Conservation (phyloP, 2,329 filamentous ascomycete species). For the Diplodia scrobiculata region DNA sequence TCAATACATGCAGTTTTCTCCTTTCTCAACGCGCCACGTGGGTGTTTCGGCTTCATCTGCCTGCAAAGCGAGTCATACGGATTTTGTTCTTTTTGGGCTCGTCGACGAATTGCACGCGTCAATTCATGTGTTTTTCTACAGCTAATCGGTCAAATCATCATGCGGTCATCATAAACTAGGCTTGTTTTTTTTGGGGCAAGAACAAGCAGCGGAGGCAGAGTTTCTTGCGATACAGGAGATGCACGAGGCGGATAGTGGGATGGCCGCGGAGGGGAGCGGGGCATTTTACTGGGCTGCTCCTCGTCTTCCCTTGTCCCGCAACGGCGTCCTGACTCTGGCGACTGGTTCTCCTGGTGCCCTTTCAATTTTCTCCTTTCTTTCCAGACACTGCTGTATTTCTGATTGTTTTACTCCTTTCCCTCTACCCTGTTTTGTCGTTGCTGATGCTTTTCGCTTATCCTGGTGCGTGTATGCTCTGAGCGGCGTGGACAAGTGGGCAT, state of each 20-base stretch:
- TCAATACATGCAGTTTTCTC: conserved; percentile 28
- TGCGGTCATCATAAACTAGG: conserved; percentile 24
- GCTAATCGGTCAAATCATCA: conserved; percentile 26
- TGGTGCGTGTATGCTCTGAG: conserved; percentile 26
- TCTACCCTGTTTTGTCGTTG: conserved; percentile 20
- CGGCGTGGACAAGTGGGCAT: conserved; percentile 18
- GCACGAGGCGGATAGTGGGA: conserved; percentile 5
- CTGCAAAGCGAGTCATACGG: conserved; percentile 23
- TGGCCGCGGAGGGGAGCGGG: conserved; percentile 13
- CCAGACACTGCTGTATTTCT: conserved; percentile 27
- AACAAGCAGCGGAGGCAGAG: conserved; percentile 8
- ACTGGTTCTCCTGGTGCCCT: conserved; percentile 6
- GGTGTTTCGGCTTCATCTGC: conserved; percentile 25
- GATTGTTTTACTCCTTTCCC: conserved; percentile 20
- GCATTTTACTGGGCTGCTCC: conserved; percentile 24
- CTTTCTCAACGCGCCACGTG: conserved; percentile 22
- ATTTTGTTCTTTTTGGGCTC: conserved; percentile 24
- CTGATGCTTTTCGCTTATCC: conserved; percentile 9
- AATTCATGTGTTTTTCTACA: conserved; percentile 25
- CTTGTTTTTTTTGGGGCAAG: conserved; percentile 1
- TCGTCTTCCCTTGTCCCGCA: conserved; percentile 3
- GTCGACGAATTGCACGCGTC: conserved; percentile 24
- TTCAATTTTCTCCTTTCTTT: conserved; percentile 21
- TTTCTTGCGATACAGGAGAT: conserved; percentile 2
- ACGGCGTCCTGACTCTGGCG: conserved; percentile 8